A percentile compares a stretch with the other conserved stretches of the same genome.
Evolutionary conservation across 257 asterid species (phyloP).

Genomic region (Henckelia pumila): DNA sequence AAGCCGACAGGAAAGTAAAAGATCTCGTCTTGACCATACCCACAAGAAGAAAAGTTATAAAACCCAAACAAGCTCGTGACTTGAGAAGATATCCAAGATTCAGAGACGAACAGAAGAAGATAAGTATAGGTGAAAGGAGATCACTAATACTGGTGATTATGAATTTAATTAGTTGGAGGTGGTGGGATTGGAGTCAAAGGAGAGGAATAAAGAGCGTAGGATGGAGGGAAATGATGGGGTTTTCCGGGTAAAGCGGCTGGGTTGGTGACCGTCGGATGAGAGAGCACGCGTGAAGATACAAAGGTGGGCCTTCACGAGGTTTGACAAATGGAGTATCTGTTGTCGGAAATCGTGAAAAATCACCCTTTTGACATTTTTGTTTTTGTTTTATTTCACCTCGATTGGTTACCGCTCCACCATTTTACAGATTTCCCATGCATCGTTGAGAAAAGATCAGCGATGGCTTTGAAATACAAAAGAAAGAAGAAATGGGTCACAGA

Average conservation of each 20-base stretch:
- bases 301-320: conserved; percentile 58
- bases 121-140: conserved; percentile 9
- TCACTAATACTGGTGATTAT: too few relatives aligned
- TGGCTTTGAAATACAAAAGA: too few relatives aligned
- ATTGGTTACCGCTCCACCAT: too few relatives aligned
- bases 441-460: too few relatives aligned
- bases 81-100: conserved; percentile 12
- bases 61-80: background rate
- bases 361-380: too few relatives aligned
- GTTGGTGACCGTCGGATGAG: conserved; percentile 53
- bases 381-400: too few relatives aligned
- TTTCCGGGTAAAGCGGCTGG: conserved; percentile 68
- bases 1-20: background rate
- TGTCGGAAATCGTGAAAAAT: conserved; percentile 30
- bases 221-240: conserved; percentile 30
- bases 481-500: too few relatives aligned
- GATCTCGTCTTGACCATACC: conserved; percentile 9
- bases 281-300: conserved; percentile 75
- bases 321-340: conserved; percentile 64
- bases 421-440: too few relatives aligned
- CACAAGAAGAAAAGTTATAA: conserved; percentile 1
- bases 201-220: conserved; percentile 48
- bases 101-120: background rate
- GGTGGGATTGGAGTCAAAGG: conserved; percentile 46
- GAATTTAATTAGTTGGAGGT: too few relatives aligned